Evolutionary conservation across 768 basidiomycete genomes (phyloP).

Genomic region (Boletus speciosus): DNA sequence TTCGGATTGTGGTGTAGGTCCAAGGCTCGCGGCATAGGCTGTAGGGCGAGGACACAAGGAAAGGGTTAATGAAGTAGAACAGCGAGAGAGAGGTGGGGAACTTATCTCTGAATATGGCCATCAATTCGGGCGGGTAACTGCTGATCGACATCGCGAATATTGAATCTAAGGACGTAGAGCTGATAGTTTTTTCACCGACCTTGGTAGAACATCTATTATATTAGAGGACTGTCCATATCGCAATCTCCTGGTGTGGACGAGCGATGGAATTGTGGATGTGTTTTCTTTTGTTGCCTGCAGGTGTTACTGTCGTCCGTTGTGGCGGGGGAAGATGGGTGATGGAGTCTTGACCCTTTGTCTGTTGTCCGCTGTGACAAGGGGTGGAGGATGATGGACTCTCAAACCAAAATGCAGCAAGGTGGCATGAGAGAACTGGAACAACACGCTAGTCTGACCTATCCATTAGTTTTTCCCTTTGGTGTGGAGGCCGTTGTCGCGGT

Average conservation of each 20-base stretch:
- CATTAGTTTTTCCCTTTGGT: too few species aligned
- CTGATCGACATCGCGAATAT: conserved; percentile 6
- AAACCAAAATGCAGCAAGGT: neutral
- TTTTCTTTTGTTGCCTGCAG: neutral
- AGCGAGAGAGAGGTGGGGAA: neutral
- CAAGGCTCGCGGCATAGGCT: conserved; percentile 13
- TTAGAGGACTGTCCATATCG: neutral
- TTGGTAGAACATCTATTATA: conserved; percentile 9
- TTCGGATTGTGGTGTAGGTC: neutral
- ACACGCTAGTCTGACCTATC: too few species aligned
- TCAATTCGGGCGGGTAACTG: conserved; percentile 7
- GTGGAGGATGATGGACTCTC: neutral
- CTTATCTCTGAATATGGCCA: conserved; percentile 2
- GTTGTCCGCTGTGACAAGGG: neutral
- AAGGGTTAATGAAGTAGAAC: neutral
- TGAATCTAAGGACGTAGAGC: neutral
- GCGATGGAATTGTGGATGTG: neutral
- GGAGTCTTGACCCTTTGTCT: neutral
- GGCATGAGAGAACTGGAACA: neutral
- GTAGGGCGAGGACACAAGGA: neutral
- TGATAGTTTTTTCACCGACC: conserved; percentile 1
- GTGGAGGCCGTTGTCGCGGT: too few species aligned
- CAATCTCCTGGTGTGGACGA: neutral
- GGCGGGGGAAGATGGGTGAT: too few species aligned
- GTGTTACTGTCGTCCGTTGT: neutral